Evolutionary conservation across 2,329 filamentous ascomycete species (phyloP), one percentile per base, ranked within the genome.

Genomic region (Penicillium sp.): DNA sequence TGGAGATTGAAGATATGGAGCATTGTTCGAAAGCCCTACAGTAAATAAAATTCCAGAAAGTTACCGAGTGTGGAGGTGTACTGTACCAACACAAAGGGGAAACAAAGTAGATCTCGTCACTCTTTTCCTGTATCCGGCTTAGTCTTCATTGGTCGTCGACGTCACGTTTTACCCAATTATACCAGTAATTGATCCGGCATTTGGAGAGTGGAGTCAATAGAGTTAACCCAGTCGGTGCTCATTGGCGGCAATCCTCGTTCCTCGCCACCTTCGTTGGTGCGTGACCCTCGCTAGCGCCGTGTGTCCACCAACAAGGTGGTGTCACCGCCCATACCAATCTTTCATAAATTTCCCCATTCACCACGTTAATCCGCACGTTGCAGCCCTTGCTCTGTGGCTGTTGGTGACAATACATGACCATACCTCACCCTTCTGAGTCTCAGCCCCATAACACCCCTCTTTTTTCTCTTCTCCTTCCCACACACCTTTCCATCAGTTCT

Each of bases 381-480:
- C 14, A n/a, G 35, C 35, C 35, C 35, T 39, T 39, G 35, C n/a
- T 19, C n/a, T 26, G 43, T 27, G 22, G 43, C 43, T 46, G 24
- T 8, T 8, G 4, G 19, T 52, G 47, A 65, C 60, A 48, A 58
- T 57, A 57, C 54, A 10, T 56, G 47, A 61, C 57, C 22, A 51
- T 61, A 66, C 63, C 54, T 42, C 37, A 47, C 48, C 58, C 57
- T 55, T 61, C 65, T 68, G 65, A 67, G 67, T 61, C 65, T 68
- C 66, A 67, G 67, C 66, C 70, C 65, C 67, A 72, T 65, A 64
- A 63, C 60, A 61, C 69, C 69, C 71, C 70, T 63, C 64, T 66
- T 65, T 64, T 63, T 59, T 58, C 59, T 52, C 60, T 62, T 31
- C 59, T 58, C 58, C 27, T 19, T 46, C 50, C 37, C 39, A 46